Evolutionary conservation across 1,284 basidiomycete genomes (phyloP), one percentile per base, ranked within the genome.

Genomic region (Peniophora sp.): DNA sequence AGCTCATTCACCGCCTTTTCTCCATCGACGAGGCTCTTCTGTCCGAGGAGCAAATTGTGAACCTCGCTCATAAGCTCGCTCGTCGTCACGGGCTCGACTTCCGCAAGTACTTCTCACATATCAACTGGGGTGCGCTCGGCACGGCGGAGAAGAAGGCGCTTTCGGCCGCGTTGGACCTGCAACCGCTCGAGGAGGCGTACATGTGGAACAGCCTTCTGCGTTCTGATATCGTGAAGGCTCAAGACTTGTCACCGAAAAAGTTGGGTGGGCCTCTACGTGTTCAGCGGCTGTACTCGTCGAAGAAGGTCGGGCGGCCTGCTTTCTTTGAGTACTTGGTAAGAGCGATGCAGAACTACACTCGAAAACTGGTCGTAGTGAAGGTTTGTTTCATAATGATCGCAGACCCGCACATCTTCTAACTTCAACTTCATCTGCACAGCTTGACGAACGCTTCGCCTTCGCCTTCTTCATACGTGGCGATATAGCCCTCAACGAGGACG

Each of bases 301-400:
- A 64, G 17, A 62, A 65, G 20, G 72, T 78, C 51, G 75, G 81
- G 0, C 63, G 78, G 2, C 62, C 68, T 1, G 75, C 78, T 0
- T 85, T 83, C 58, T 85, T 83, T 55, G 74, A 79, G 49, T 83
- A 81, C 60, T 62, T 85, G 3, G 68, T 66, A 18, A 74, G 75
- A 54, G 76, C 78, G 2, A 70, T 70, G 3, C 71, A 78, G 49
- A 73, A 81, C 35, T 84, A 75, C 55, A 76, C 71, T 0, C 66
- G 81, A 34, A 80, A 80, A 51, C 52, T 85, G 3, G 59, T 85
- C 1, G 67, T 84, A n/a, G 51, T 85, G 36, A 76, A 81, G 66
- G 81, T 82, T 49, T 24, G 61, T 54, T 18, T 10, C 18, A n/a
- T 18, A 36, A n/a, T 12, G 14, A 20, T 8, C 37, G 17, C 24